Evolutionary conservation across 306 rosid species (phyloP).

Genomic region (Mimosa pudica): DNA sequence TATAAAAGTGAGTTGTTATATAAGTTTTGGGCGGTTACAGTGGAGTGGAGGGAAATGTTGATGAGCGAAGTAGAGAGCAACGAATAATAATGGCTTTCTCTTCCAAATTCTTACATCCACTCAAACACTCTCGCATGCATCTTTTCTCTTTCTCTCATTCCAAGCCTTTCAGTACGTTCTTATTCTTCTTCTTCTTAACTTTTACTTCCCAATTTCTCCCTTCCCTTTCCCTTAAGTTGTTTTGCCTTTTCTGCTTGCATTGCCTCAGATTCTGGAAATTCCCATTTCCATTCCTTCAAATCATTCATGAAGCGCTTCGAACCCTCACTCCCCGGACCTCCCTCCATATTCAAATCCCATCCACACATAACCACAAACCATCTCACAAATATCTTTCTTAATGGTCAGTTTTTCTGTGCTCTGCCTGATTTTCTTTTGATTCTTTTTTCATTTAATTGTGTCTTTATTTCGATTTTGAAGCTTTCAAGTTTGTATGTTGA

Average conservation of each 20-base stretch:
- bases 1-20: no score
- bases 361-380: slow-evolving; percentile 25
- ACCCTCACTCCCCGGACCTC: slow-evolving; percentile 36
- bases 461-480: not conserved
- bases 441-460: not conserved
- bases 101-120: slow-evolving; percentile 35
- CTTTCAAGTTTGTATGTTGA: not conserved
- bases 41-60: no score
- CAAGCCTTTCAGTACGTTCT: slow-evolving; percentile 36
- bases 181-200: not conserved
- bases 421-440: not conserved
- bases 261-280: slow-evolving; percentile 43
- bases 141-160: slow-evolving; percentile 22
- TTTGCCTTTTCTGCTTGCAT: not conserved
- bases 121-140: slow-evolving; percentile 32
- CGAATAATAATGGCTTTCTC: slow-evolving; percentile 31
- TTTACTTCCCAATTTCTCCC: not conserved
- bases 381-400: slow-evolving; percentile 39
- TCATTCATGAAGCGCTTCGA: slow-evolving; percentile 30
- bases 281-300: slow-evolving; percentile 32
- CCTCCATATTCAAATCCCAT: slow-evolving; percentile 32
- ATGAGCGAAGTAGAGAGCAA: not conserved
- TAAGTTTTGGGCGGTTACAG: no score
- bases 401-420: slow-evolving; percentile 38
- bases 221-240: not conserved